Conservation (phyloP, 345 rosid species). For the Lepidium aucheri region DNA sequence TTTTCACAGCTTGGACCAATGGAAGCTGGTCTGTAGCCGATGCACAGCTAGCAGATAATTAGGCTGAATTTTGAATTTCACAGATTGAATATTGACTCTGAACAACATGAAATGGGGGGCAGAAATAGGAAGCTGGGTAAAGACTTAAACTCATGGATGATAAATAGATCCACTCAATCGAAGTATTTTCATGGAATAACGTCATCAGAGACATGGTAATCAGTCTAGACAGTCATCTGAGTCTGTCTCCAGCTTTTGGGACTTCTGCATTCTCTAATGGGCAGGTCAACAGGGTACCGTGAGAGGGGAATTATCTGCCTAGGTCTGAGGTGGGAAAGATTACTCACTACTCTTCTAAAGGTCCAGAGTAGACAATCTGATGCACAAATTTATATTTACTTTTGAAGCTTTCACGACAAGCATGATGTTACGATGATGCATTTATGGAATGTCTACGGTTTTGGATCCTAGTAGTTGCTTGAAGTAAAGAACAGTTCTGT, state of each 20-base stretch:
- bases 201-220: constrained; percentile 28
- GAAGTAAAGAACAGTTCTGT: not conserved
- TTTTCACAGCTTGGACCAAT: constrained; percentile 20
- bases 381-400: not conserved
- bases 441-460: not conserved
- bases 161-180: constrained; percentile 44
- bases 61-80: constrained; percentile 30
- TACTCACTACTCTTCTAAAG: not conserved
- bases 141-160: constrained; percentile 27
- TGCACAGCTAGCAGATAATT: constrained; percentile 14
- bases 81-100: constrained; percentile 40
- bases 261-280: not conserved
- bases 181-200: constrained; percentile 28
- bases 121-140: constrained; percentile 2
- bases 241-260: constrained; percentile 16
- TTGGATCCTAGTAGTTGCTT: not conserved
- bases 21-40: constrained; percentile 41
- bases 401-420: not conserved
- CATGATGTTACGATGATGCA: not conserved
- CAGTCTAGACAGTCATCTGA: constrained; percentile 37
- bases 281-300: constrained; percentile 6
- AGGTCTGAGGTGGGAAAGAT: constrained; percentile 20
- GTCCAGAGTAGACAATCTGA: not conserved
- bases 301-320: constrained; percentile 16
- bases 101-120: constrained; percentile 37